A percentile compares a stretch with the other conserved stretches of the same genome.
These are phyloP conservation scores for Warburgia ugandensis DNA, from an alignment of 164 flowering plant genomes.

Conservation along the genomic window DNA sequence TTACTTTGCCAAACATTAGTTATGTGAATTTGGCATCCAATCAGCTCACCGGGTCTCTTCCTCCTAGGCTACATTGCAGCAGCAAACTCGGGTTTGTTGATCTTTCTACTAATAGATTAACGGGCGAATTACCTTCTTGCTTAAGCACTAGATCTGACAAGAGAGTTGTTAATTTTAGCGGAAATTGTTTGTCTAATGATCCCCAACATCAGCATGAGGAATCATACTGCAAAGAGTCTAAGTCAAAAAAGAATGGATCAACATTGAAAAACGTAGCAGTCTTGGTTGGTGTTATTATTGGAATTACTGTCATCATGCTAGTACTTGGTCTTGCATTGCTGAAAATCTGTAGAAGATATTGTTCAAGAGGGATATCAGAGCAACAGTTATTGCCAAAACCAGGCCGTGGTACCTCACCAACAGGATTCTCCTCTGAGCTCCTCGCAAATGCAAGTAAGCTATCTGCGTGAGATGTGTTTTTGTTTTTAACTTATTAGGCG, in stretches of 20 bases:
- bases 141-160: conserved; percentile 33
- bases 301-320: conserved; percentile 29
- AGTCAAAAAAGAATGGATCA: conserved; percentile 10
- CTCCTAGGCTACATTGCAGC: conserved; percentile 47
- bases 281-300: conserved; percentile 39
- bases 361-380: conserved; percentile 22
- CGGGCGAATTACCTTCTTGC: conserved; percentile 71
- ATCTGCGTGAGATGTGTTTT: not conserved
- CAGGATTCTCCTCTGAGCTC: conserved; percentile 55
- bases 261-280: conserved; percentile 22
- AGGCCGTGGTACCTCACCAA: conserved; percentile 31
- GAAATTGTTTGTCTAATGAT: conserved; percentile 67
- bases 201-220: conserved; percentile 39
- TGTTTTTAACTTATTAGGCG: not conserved
- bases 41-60: conserved; percentile 60
- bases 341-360: conserved; percentile 35
- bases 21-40: conserved; percentile 78
- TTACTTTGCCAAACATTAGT: conserved; percentile 71
- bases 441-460: conserved; percentile 86
- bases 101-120: conserved; percentile 60
- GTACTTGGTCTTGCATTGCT: conserved; percentile 35
- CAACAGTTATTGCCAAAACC: conserved; percentile 39
- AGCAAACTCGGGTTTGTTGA: conserved; percentile 72
- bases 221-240: conserved; percentile 37
- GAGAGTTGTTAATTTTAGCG: conserved; percentile 46